These are phyloP conservation scores for Haplosporangium sp. DNA, from an alignment of 371 early-diverging fungal genomes.

Conservation along the genomic window DNA sequence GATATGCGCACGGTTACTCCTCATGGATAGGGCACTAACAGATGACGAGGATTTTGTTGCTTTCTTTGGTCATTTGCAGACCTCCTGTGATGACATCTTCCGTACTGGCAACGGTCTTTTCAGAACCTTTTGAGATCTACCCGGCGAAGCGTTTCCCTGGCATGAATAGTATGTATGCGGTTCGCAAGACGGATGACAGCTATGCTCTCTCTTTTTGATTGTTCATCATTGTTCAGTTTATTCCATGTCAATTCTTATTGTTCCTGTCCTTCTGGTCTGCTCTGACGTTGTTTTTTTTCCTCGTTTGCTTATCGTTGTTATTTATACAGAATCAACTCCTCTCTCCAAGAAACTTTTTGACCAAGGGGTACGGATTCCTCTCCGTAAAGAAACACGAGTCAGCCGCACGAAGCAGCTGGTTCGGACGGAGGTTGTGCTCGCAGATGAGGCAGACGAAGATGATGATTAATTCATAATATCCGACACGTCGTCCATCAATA, in stretches of 20 bases:
- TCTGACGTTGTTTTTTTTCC: background rate
- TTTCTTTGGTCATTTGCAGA: slow-evolving; percentile 23
- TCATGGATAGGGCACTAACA: too few species aligned
- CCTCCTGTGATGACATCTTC: slow-evolving; percentile 63
- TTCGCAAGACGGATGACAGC: too few species aligned
- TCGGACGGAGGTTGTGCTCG: slow-evolving; percentile 11
- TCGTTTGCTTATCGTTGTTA: too few species aligned
- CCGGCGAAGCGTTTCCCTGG: slow-evolving; percentile 74
- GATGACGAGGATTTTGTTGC: background rate
- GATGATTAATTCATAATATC: slow-evolving; percentile 4
- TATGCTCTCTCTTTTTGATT: background rate
- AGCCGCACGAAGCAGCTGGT: slow-evolving; percentile 24
- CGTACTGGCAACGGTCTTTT: slow-evolving; percentile 64
- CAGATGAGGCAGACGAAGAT: slow-evolving; percentile 13
- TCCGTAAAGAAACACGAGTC: slow-evolving; percentile 74
- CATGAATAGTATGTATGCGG: slow-evolving; percentile 63
- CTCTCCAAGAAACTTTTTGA: slow-evolving; percentile 85
- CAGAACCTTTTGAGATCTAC: slow-evolving; percentile 69
- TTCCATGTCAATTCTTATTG: background rate
- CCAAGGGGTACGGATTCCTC: slow-evolving; percentile 89
- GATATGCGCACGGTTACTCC: background rate
- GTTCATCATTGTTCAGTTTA: background rate
- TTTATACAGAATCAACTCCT: slow-evolving; percentile 77
- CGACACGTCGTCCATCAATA: background rate
- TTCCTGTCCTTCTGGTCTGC: background rate